phyloP scores from a whole-genome alignment of 129 eudicot genomes.

The Flaveria brownii region DNA sequence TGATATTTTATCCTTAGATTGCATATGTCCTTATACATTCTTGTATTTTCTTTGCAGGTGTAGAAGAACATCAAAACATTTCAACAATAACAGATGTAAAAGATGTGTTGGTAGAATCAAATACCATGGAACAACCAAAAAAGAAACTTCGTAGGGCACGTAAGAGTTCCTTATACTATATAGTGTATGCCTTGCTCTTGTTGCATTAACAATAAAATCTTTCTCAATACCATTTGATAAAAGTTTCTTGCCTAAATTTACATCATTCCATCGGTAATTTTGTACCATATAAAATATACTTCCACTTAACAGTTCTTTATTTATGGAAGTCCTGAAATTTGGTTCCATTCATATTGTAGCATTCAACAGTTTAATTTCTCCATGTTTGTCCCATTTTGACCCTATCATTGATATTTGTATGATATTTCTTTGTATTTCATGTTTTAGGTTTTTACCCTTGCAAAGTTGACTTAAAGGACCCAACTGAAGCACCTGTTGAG shows the following conservation, averaged over 20 bases:
- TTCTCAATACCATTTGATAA: background rate
- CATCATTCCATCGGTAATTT: background rate
- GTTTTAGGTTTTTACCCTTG: conserved; percentile 56
- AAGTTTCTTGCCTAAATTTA: background rate
- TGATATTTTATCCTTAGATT: conserved; percentile 4
- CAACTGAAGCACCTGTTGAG: conserved; percentile 54
- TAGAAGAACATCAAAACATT: conserved; percentile 39
- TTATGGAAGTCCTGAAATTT: background rate
- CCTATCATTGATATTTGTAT: background rate
- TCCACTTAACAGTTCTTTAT: background rate
- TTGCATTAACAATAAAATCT: background rate
- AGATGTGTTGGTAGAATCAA: conserved; percentile 30
- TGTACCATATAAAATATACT: background rate
- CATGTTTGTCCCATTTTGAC: background rate
- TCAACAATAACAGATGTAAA: conserved; percentile 27
- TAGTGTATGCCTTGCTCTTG: conserved; percentile 1
- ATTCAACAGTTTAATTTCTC: background rate
- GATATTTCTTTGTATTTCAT: background rate
- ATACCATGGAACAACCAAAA: conserved; percentile 38
- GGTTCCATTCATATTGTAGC: background rate
- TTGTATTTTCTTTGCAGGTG: conserved; percentile 33
- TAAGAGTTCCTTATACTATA: conserved; percentile 42
- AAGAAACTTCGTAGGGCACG: conserved; percentile 61
- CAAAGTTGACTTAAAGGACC: conserved; percentile 59
- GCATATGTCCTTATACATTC: conserved; percentile 6